These are phyloP conservation scores for Candida argentea DNA, from an alignment of 805 yeast genomes.

Conservation along the genomic window DNA sequence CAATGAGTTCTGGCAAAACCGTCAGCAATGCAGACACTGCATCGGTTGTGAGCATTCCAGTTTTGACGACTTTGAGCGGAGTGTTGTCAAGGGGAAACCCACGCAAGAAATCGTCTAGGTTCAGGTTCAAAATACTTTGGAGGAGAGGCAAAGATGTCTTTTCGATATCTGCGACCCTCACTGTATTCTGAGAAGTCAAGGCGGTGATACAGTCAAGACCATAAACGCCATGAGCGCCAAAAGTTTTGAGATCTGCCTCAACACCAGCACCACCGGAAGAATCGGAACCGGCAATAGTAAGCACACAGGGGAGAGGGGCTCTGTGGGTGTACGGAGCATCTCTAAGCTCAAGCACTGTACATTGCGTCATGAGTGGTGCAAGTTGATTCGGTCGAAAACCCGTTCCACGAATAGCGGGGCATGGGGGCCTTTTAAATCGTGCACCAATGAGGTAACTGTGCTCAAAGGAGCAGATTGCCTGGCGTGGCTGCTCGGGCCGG, in stretches of 20 bases:
- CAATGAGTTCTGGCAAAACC: conserved; percentile 20
- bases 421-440: too few relatives aligned
- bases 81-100: conserved; percentile 13
- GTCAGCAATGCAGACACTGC: conserved; percentile 39
- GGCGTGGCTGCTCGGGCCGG: too few relatives aligned
- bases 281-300: conserved; percentile 63
- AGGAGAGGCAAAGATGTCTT: conserved; percentile 36
- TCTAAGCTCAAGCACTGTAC: not conserved
- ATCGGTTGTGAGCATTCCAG: conserved; percentile 62
- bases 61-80: conserved; percentile 55
- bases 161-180: conserved; percentile 32
- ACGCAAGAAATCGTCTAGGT: conserved; percentile 45
- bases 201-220: conserved; percentile 74
- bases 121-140: conserved; percentile 38
- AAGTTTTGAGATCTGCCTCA: conserved; percentile 79
- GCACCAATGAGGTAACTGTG: too few relatives aligned
- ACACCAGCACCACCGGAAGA: conserved; percentile 88
- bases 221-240: conserved; percentile 64
- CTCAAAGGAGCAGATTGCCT: too few relatives aligned
- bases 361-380: not conserved
- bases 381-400: too few relatives aligned
- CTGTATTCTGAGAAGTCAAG: conserved; percentile 70
- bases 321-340: not conserved
- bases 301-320: conserved; percentile 9
- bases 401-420: too few relatives aligned